These are phyloP conservation scores for Fusarium sp. DNA, from an alignment of 2,329 filamentous ascomycete genomes.

Conservation along the genomic window DNA sequence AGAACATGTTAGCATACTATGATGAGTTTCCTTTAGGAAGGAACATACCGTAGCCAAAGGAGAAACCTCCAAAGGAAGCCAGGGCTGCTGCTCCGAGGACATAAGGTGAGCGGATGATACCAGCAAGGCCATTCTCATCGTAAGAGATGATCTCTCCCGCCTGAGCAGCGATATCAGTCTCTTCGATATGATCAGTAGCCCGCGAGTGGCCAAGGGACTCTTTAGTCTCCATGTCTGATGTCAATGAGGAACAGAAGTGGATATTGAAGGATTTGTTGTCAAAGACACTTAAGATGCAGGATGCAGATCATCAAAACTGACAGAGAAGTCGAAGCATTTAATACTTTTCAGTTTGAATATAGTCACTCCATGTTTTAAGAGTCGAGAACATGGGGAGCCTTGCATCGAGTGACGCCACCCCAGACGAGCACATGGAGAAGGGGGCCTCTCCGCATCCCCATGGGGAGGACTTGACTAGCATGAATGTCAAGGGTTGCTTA, in stretches of 20 bases:
- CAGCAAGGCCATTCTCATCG: conserved; percentile 46
- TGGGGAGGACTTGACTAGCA: neutral
- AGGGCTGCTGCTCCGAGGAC: conserved; percentile 58
- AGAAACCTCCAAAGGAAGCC: conserved; percentile 50
- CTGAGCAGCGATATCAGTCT: conserved; percentile 5
- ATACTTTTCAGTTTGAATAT: neutral
- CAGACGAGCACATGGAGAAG: neutral
- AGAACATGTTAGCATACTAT: neutral
- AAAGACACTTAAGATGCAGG: neutral
- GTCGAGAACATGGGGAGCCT: neutral
- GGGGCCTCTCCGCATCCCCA: neutral
- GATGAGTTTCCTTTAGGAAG: neutral
- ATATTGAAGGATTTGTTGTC: neutral
- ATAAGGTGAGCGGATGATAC: conserved; percentile 55
- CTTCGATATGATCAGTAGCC: conserved; percentile 24
- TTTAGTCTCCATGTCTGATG: conserved; percentile 17
- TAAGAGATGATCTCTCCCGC: conserved; percentile 21
- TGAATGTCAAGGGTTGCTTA: neutral
- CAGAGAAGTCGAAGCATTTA: neutral
- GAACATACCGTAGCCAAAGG: conserved; percentile 27
- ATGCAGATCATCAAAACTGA: neutral
- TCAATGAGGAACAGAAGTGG: neutral
- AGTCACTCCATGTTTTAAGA: neutral
- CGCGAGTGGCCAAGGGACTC: conserved; percentile 17
- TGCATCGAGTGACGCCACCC: neutral